Evolutionary conservation across 1,139 yeast species (phyloP), one percentile per base, ranked within the genome.

Genomic region (Wickerhamomyces sp.): DNA sequence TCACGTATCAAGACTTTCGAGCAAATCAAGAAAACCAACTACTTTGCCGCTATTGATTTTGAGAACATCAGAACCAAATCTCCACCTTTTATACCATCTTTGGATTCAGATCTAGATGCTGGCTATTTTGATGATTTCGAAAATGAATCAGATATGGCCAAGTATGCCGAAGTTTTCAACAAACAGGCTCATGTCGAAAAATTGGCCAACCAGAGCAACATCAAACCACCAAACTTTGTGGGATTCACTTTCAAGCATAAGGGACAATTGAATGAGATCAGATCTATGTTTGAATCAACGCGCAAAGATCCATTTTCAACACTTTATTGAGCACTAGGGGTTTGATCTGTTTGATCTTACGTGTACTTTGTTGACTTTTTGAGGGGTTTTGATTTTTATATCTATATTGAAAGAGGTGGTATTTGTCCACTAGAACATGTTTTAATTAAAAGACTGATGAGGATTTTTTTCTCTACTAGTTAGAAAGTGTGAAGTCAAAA

Each of bases 111-210:
- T 61, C 94, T 91, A 52, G 99, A 94, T 68, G 98, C 98, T 1
- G 99, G 99, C 1, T 94, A 94, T 68, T 94, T 94, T 64, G 99
- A 94, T 67, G 99, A 94, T 64, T 94, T 94, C 63, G 90, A 88
- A 51, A 94, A 89, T 65, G 98, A 91, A 60, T 91, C 87, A 46
- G 96, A 94, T 65, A 91, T 94, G 98, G 91, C 93, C 56, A 91
- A 93, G 67, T 94, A 94, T 69, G 93, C 94, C 59, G 99, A 94
- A 61, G 99, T 94, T 18, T 84, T 90, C 73, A 91, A 89, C 55
- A 84, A 94, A 67, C 89, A 85, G 60, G 87, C 79, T 46, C 91
- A 86, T 55, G 79, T 93, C 60, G 96, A 93, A 62, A 82, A 77
- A 50, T 71, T 90, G 65, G 84, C 93, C 32, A 93, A 84, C 55